phyloP scores from a whole-genome alignment of 169 alveolate genomes.

The Eimeria necatrix region DNA sequence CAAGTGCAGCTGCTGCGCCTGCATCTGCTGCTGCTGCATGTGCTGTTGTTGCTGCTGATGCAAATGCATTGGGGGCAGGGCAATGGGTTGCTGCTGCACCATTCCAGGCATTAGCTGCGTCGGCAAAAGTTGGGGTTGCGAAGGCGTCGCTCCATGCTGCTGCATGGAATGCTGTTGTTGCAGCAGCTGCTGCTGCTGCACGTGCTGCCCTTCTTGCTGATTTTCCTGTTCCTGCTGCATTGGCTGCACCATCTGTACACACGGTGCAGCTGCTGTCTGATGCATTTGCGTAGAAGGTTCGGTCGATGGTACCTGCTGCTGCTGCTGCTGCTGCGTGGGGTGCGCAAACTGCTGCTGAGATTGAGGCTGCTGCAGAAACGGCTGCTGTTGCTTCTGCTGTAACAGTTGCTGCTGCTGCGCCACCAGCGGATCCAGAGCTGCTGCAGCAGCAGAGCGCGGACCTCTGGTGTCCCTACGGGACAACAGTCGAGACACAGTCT shows the following conservation, averaged over 20 bases:
- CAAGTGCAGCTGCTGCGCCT: constrained; percentile 26
- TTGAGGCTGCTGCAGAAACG: constrained; percentile 28
- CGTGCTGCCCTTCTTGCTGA: constrained; percentile 12
- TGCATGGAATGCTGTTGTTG: constrained; percentile 2
- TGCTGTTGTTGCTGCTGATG: constrained; percentile 20
- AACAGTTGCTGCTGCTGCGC: constrained; percentile 60
- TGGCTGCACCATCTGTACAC: constrained; percentile 4
- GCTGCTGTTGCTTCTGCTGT: constrained; percentile 60
- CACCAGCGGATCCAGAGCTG: constrained; percentile 47
- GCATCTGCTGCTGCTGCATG: constrained; percentile 30
- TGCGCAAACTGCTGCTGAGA: constrained; percentile 15
- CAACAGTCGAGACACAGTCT: constrained; percentile 18
- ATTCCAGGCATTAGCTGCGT: background rate
- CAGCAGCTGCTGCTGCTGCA: constrained; percentile 35
- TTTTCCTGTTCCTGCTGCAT: background rate
- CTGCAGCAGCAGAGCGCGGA: constrained; percentile 69
- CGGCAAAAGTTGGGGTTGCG: constrained; percentile 15
- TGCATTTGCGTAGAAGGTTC: background rate
- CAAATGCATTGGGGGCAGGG: constrained; percentile 21
- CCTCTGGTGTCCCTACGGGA: constrained; percentile 17
- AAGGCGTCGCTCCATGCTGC: constrained; percentile 7
- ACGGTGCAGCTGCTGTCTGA: background rate
- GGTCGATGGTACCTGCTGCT: background rate
- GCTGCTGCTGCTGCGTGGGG: constrained; percentile 42
- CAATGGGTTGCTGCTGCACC: constrained; percentile 49